These are phyloP conservation scores for Funneliformis caledonium DNA, from an alignment of 371 early-diverging fungal genomes.

Conservation along the genomic window DNA sequence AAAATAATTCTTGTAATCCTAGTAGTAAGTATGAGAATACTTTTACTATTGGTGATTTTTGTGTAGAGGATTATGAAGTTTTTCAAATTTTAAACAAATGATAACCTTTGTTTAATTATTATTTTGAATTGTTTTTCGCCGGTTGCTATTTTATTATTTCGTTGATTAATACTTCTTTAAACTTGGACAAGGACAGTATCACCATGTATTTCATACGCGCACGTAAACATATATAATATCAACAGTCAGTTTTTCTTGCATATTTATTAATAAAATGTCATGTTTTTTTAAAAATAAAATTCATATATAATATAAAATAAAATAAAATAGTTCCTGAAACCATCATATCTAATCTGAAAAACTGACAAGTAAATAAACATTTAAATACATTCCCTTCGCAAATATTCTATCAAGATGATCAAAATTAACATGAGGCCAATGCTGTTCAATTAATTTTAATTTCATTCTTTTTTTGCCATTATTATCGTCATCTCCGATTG, in stretches of 20 bases:
- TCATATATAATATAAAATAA: no score
- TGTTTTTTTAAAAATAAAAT: no score
- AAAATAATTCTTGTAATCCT: neutral
- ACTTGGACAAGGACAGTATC: no score
- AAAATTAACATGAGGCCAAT: conserved; percentile 36
- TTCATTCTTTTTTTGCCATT: neutral
- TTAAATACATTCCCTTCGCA: conserved; percentile 26
- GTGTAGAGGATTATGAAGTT: neutral
- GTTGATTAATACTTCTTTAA: no score
- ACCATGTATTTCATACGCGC: no score
- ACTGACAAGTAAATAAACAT: conserved; percentile 26
- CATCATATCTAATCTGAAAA: neutral
- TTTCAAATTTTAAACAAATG: neutral
- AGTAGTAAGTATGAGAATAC: neutral
- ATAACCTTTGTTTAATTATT: no score
- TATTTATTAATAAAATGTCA: no score
- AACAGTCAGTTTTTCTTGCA: no score
- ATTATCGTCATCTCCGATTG: neutral
- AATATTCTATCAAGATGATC: conserved; percentile 31
- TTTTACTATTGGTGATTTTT: neutral
- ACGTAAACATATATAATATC: no score
- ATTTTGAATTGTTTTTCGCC: no score
- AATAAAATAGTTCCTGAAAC: no score
- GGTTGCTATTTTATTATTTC: no score
- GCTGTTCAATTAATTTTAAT: conserved; percentile 25